Base-by-base conservation (phyloP, 169 alveolate genomes). In the Plasmodium vivax region DNA sequence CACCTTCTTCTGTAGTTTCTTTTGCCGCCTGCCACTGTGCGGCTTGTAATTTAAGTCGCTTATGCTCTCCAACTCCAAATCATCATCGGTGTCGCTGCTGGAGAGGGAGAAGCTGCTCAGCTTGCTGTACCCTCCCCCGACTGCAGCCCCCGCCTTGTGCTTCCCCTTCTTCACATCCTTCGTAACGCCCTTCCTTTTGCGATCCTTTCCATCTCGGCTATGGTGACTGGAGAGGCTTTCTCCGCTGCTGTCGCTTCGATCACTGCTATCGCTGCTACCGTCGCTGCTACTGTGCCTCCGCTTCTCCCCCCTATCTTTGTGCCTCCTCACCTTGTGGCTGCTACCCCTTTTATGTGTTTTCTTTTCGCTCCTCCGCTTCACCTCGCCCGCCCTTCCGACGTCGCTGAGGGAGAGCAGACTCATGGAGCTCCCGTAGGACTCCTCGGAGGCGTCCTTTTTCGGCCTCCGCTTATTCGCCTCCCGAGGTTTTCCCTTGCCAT, bases 21-120 rank as follows among this genome's bases (percentile, higher is more conserved):
- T 62, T 62, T 62, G 12, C 16, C 16, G 36, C 34, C n/a, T 58
- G 3, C n/a, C 74, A 16, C 4, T 14, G 74, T 58, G 74, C 3
- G 10, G 12, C 77, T 27, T 27, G 77, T 62, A 62, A 62, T 27
- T 62, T 1, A 62, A 3, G 16, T 62, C 77, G 16, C 77, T 62
- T 19, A 62, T 19, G 77, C 77, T 62, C 30, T 19, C 30, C 16
- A 62, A n/a, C 38, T 62, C 36, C 36, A 62, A 19, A 16, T 62
- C 77, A 83, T 62, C 92, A 58, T 83, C 92, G 72, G 38, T 62
- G 77, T 83, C 32, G 38, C 41, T 34, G 47, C 82, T 83, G 19
- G 92, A 83, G 16, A 83, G 12, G 73, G 72, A 41, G 47, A 41
- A 56, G 54, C 77, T 84, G 36, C 84, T 84, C 4, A 47, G 36